These are phyloP conservation scores for Tuber brumale DNA, from an alignment of 495 filamentous ascomycete species.

Conservation along the genomic window DNA sequence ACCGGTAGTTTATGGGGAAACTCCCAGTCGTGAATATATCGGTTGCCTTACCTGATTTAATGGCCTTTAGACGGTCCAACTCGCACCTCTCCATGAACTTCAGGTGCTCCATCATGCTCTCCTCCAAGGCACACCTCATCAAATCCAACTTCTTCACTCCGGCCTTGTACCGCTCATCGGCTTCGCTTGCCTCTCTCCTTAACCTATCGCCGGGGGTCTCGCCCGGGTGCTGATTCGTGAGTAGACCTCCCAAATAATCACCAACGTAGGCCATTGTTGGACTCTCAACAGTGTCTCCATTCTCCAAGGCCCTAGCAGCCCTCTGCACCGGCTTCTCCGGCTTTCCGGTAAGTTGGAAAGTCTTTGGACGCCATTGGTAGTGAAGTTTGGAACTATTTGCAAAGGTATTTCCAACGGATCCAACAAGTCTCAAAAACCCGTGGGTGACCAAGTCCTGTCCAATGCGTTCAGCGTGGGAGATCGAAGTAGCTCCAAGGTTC, in stretches of 20 bases:
- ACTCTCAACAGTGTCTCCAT: slow-evolving; percentile 43
- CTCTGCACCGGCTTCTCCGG: slow-evolving; percentile 57
- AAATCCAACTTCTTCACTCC: slow-evolving; percentile 77
- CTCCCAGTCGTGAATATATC: neutral
- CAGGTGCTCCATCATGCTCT: slow-evolving; percentile 84
- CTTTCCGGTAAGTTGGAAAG: slow-evolving; percentile 80
- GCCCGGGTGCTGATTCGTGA: slow-evolving; percentile 81
- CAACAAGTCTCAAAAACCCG: slow-evolving; percentile 84
- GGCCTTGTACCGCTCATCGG: slow-evolving; percentile 89
- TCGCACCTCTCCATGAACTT: slow-evolving; percentile 98
- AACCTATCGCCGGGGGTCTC: slow-evolving; percentile 83
- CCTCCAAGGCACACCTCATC: slow-evolving; percentile 86
- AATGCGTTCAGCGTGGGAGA: slow-evolving; percentile 85
- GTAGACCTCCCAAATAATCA: slow-evolving; percentile 81
- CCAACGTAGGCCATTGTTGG: slow-evolving; percentile 59
- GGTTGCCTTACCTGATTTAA: slow-evolving; percentile 59
- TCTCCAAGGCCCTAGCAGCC: slow-evolving; percentile 39
- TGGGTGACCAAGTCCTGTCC: slow-evolving; percentile 84
- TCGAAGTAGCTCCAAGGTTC: slow-evolving; percentile 70
- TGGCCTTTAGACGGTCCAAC: slow-evolving; percentile 88
- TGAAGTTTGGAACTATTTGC: slow-evolving; percentile 95
- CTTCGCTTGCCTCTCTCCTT: slow-evolving; percentile 79
- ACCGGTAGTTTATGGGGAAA: neutral
- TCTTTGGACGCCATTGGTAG: slow-evolving; percentile 93
- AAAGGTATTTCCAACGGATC: slow-evolving; percentile 90